Conservation (phyloP, 768 basidiomycete species). For the Melanogaster broomeanus region DNA sequence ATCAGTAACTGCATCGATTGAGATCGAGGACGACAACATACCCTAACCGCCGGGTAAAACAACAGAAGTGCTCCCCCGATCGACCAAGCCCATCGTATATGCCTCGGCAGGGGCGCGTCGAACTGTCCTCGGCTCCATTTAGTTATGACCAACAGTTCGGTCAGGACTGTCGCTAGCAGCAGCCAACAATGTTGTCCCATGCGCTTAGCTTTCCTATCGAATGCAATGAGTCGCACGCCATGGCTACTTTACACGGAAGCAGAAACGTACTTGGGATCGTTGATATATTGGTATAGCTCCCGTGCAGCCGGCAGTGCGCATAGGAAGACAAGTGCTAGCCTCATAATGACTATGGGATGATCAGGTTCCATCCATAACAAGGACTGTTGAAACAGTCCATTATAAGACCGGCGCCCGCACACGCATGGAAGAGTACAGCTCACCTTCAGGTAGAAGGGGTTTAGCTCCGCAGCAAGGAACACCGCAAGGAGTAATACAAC, state of each 20-base stretch:
- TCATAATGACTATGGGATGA: slow-evolving; percentile 78
- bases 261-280: slow-evolving; percentile 67
- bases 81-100: slow-evolving; percentile 70
- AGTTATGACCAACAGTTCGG: slow-evolving; percentile 75
- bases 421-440: slow-evolving; percentile 13
- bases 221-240: slow-evolving; percentile 2
- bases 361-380: slow-evolving; percentile 89
- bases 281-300: slow-evolving; percentile 83
- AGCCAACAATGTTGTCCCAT: slow-evolving; percentile 93
- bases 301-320: slow-evolving; percentile 86
- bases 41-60: slow-evolving; percentile 69
- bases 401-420: slow-evolving; percentile 8
- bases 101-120: slow-evolving; percentile 57
- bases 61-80: slow-evolving; percentile 58
- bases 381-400: slow-evolving; percentile 39
- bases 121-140: slow-evolving; percentile 84
- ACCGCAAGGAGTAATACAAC: slow-evolving; percentile 76
- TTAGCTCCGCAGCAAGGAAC: slow-evolving; percentile 83
- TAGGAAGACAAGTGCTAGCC: slow-evolving; percentile 74
- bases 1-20: slow-evolving; percentile 9
- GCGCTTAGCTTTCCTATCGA: slow-evolving; percentile 70
- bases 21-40: slow-evolving; percentile 33
- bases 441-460: slow-evolving; percentile 88
- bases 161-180: slow-evolving; percentile 80
- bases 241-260: background rate